Evolutionary conservation across 108 stramenopile genomes (phyloP), one percentile per base, ranked within the genome.

Genomic region (Conticribra weissflogii): DNA sequence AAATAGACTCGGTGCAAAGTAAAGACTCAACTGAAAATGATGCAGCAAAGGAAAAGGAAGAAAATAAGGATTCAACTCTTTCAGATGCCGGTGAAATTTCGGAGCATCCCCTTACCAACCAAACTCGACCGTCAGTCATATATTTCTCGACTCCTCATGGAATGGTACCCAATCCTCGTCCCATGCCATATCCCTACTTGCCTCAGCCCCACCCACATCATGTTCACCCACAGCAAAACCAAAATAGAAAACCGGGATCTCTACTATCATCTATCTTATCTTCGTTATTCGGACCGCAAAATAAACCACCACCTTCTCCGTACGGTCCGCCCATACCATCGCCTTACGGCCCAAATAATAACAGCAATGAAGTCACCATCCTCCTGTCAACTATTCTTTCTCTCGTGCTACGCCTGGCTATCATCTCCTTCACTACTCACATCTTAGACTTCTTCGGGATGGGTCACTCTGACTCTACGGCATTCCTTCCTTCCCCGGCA

Each of bases 401-500:
- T 51, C 48, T 79, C 0, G 1, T 79, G 7, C 71, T 81, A 2
- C 80, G 80, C 33, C 75, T 76, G 0, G 72, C 80, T 4, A 14
- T 85, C 12, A 18, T 87, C 29, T 62, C 71, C 23, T 30, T 81
- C 4, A 64, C 61, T 4, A 74, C 84, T 2, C 68, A 78, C 18
- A 46, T 87, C n/a, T 71, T 83, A 59, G 59, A 84, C 22, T 44
- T 84, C 16, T 49, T 70, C 3, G 83, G 81, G 66, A 31, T 84
- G 2, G 77, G 75, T 21, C 68, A 77, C n/a, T 48, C 82, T 15
- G 72, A 76, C 21, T 50, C 51, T 3, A 80, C 72, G 29, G 81
- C 84, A 59, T 85, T 85, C 54, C 49, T 79, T 2, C 75, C 81
- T n/a, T 23, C 68, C 17, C 87, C 91, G 18, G 63, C 71, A 18